phyloP scores from a whole-genome alignment of 495 filamentous ascomycete species.

The Lasiosphaeriaceae sp. region DNA sequence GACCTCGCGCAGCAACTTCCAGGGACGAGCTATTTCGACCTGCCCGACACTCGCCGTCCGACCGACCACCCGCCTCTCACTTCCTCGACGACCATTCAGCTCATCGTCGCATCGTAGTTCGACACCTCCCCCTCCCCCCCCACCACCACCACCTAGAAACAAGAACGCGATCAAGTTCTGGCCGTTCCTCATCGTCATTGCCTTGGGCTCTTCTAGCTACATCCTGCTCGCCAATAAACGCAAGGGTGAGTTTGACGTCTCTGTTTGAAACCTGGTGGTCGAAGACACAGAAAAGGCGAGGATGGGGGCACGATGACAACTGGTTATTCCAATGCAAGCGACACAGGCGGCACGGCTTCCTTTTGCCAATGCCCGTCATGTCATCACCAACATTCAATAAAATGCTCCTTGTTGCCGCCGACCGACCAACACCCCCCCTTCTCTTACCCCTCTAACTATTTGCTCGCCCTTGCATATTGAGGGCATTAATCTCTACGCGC shows the following conservation, averaged over 20 bases:
- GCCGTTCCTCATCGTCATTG: conserved; percentile 48
- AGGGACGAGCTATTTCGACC: conserved; percentile 6
- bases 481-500: neutral
- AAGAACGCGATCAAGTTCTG: conserved; percentile 42
- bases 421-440: too few relatives aligned
- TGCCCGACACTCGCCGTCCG: neutral
- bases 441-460: too few relatives aligned
- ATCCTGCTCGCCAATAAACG: conserved; percentile 38
- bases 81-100: conserved; percentile 27
- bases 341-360: too few relatives aligned
- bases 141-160: conserved; percentile 21
- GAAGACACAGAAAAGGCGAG: too few relatives aligned
- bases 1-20: conserved; percentile 1
- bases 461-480: too few relatives aligned
- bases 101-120: conserved; percentile 9
- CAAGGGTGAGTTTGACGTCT: conserved; percentile 20
- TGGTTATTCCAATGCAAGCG: too few relatives aligned
- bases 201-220: conserved; percentile 43
- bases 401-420: too few relatives aligned
- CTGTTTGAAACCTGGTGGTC: too few relatives aligned
- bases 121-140: conserved; percentile 16
- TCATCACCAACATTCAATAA: too few relatives aligned
- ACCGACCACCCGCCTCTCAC: neutral
- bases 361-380: too few relatives aligned
- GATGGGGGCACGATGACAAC: too few relatives aligned